Base-by-base conservation (phyloP, 768 basidiomycete species). In the Tricholoma sp. region DNA sequence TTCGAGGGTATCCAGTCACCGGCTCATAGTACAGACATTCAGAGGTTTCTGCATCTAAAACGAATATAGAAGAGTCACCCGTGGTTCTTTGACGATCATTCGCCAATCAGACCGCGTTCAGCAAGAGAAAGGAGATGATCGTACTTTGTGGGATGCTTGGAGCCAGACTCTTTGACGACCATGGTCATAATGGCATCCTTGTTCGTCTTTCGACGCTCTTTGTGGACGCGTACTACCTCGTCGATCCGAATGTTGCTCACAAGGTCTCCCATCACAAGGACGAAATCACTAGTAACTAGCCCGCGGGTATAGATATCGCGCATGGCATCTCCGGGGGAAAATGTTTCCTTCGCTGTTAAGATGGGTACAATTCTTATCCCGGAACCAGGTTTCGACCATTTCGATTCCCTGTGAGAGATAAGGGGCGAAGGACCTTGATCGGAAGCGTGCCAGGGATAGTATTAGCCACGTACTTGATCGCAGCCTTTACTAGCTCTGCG, bases 121-220 rank as follows among this genome's bases (percentile, higher is more conserved):
- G 17, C 15, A 7, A 17, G 48, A 42, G 33, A 44, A 28, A 17
- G 41, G 54, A 42, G 48, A 18, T 48, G 15, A 70, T 13, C 81
- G 53, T 61, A 89, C 91, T 87, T 82, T 49, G 89, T 89, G 49
- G 89, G 76, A 72, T 91, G 91, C 59, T 68, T 72, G 7, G 77
- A 78, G 12, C 88, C 88, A 62, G 83, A 83, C 71, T 89, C 85
- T 71, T 91, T 91, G 56, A 91, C 89, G 12, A 92, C 93, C 78
- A 98, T 93, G 28, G 94, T 94, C 93, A 99, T 94, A 65, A 94
- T 93, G 37, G 89, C 91, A 68, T 98, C 91, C 75, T 92, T 91
- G 71, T 95, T 92, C 57, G 77, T 81, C 70, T 86, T 88, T 58
- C 93, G 78, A 51, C 94, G 76, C 69, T 90, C 89, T 77, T 89